A percentile compares a stretch with the other conserved stretches of the same genome.
Conservation (phyloP, 805 yeast species). For the Candida lessepsii region DNA sequence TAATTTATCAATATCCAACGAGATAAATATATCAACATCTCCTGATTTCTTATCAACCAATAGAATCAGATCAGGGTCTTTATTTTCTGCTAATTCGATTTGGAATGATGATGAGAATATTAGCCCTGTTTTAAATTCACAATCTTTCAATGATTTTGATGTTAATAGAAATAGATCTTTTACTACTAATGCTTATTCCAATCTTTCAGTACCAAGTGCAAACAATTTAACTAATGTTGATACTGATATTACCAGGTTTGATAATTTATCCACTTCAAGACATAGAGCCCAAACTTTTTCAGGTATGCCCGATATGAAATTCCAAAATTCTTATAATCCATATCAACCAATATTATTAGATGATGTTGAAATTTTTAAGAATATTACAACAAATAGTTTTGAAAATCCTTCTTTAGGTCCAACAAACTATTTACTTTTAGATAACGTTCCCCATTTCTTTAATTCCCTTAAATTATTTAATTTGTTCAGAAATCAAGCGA, state of each 20-base stretch:
- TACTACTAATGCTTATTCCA: constrained; percentile 41
- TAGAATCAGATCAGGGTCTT: constrained; percentile 57
- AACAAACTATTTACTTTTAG: constrained; percentile 71
- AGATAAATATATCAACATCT: constrained; percentile 7
- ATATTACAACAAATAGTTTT: constrained; percentile 67
- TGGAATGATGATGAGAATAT: constrained; percentile 50
- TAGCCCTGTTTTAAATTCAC: constrained; percentile 16
- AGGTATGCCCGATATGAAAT: constrained; percentile 24
- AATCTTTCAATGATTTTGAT: constrained; percentile 8
- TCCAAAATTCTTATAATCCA: constrained; percentile 9
- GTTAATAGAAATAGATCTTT: constrained; percentile 47
- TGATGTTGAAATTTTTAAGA: constrained; percentile 56
- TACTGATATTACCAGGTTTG: constrained; percentile 23
- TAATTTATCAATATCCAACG: constrained; percentile 8
- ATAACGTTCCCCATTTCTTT: constrained; percentile 75
- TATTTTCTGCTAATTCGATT: constrained; percentile 50
- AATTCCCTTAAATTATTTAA: constrained; percentile 43
- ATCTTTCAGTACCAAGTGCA: constrained; percentile 8
- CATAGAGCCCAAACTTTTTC: constrained; percentile 43
- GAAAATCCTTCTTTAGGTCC: constrained; percentile 73
- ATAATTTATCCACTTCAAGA: constrained; percentile 29
- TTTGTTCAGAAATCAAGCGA: constrained; percentile 20
- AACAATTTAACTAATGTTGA: constrained; percentile 11
- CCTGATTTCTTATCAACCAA: constrained; percentile 15
- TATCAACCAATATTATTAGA: constrained; percentile 41